Evolutionary conservation across 1,284 basidiomycete genomes (phyloP).

Genomic region (Earliella scabrosa): DNA sequence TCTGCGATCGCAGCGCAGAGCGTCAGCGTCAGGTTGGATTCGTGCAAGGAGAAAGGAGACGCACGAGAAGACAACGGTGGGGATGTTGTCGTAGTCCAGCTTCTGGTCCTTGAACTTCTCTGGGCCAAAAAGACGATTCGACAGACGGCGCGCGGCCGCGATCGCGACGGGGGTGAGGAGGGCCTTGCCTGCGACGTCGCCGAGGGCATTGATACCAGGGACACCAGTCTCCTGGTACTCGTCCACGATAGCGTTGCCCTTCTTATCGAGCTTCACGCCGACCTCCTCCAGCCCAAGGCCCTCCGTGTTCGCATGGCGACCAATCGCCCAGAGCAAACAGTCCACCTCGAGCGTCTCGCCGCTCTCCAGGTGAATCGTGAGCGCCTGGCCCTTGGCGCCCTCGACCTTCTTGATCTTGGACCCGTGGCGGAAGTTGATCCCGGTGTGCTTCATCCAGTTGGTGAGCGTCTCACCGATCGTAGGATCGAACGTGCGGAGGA

Average conservation of each 20-base stretch:
- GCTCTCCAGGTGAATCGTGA: constrained; percentile 72
- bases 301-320: constrained; percentile 83
- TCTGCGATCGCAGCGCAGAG: constrained; percentile 47
- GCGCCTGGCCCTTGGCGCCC: constrained; percentile 66
- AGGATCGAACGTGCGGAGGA: constrained; percentile 94
- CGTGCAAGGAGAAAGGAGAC: constrained; percentile 39
- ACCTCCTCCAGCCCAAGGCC: constrained; percentile 79
- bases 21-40: not conserved
- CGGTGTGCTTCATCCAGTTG: constrained; percentile 95
- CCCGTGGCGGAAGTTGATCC: constrained; percentile 84
- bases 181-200: constrained; percentile 92
- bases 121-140: constrained; percentile 91
- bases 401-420: constrained; percentile 81
- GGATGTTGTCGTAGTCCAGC: constrained; percentile 89
- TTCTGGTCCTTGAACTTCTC: constrained; percentile 87
- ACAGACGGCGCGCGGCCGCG: constrained; percentile 88
- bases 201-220: constrained; percentile 80
- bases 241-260: constrained; percentile 88
- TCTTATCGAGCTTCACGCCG: constrained; percentile 78
- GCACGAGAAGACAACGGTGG: constrained; percentile 93
- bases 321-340: constrained; percentile 93
- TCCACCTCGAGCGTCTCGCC: constrained; percentile 88
- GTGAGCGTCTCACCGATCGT: constrained; percentile 85
- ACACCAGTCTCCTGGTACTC: constrained; percentile 89
- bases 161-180: constrained; percentile 98